Percentiles rank a stretch among this genome's conserved stretches.
Conservation (phyloP, 2,329 filamentous ascomycete species). For the Neopestalotiopsis clavispora region DNA sequence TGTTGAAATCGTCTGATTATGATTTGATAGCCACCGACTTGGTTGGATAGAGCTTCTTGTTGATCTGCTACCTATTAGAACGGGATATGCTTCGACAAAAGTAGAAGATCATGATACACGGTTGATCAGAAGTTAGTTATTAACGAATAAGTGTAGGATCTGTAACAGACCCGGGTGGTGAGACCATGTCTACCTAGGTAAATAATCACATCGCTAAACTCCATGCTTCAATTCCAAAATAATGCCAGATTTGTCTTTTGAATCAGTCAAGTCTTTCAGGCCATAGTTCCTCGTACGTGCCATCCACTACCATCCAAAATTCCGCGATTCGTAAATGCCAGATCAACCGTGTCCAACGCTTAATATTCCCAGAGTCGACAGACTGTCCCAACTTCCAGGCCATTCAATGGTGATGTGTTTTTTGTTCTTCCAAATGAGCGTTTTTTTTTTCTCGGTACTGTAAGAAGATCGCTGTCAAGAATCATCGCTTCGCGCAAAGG, state of each 20-base stretch:
- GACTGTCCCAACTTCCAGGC: neutral
- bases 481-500: neutral
- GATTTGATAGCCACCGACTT: neutral
- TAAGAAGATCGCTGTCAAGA: neutral
- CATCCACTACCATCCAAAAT: neutral
- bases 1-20: neutral
- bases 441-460: neutral
- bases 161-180: neutral
- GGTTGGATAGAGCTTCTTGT: too few species aligned
- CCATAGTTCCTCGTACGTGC: neutral
- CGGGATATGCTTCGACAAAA: neutral
- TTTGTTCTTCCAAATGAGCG: too few species aligned
- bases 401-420: neutral
- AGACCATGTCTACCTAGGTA: neutral
- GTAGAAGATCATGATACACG: neutral
- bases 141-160: neutral
- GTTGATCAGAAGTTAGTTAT: neutral
- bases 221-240: neutral
- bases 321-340: neutral
- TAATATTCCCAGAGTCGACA: neutral
- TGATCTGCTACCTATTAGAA: too few species aligned
- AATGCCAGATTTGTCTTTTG: neutral
- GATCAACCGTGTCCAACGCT: neutral
- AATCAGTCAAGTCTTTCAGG: neutral
- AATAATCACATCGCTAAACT: constrained; percentile 1